Evolutionary conservation across 2,329 filamentous ascomycete species (phyloP).

Genomic region (Fusarium sp.): DNA sequence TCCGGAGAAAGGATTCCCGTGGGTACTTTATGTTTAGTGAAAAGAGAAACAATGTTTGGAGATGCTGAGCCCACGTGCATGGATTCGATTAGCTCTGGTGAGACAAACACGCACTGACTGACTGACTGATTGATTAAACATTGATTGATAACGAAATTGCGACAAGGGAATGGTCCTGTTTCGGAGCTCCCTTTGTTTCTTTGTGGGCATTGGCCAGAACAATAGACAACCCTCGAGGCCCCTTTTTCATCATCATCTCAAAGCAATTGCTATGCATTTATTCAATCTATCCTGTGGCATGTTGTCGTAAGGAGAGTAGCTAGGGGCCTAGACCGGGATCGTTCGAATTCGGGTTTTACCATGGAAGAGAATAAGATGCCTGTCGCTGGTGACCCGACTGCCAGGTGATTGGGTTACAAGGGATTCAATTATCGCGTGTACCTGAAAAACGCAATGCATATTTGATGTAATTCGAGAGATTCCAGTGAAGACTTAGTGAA

Average conservation of each 20-base stretch:
- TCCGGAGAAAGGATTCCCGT: not conserved
- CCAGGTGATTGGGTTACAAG: constrained; percentile 8
- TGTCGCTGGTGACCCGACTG: not conserved
- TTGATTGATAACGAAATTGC: constrained; percentile 35
- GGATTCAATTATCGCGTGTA: not conserved
- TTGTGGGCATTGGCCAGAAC: not conserved
- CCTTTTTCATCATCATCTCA: constrained; percentile 12
- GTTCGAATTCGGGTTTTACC: constrained; percentile 25
- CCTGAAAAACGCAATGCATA: not conserved
- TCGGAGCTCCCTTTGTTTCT: constrained; percentile 2
- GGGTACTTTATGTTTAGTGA: not conserved
- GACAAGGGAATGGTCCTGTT: constrained; percentile 9
- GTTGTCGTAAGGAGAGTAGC: not conserved
- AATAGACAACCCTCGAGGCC: not conserved
- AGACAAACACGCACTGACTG: constrained; percentile 14
- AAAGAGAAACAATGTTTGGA: not conserved
- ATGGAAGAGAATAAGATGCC: not conserved
- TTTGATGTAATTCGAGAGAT: not conserved
- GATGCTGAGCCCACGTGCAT: constrained; percentile 11
- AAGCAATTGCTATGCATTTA: constrained; percentile 9
- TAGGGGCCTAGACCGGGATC: not conserved
- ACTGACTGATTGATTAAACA: constrained; percentile 27
- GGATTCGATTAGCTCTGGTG: constrained; percentile 6
- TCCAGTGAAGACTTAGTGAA: not conserved
- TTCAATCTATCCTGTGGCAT: not conserved